Evolutionary conservation across 306 rosid genomes (phyloP).

Genomic region (Spatholobus suberectus): DNA sequence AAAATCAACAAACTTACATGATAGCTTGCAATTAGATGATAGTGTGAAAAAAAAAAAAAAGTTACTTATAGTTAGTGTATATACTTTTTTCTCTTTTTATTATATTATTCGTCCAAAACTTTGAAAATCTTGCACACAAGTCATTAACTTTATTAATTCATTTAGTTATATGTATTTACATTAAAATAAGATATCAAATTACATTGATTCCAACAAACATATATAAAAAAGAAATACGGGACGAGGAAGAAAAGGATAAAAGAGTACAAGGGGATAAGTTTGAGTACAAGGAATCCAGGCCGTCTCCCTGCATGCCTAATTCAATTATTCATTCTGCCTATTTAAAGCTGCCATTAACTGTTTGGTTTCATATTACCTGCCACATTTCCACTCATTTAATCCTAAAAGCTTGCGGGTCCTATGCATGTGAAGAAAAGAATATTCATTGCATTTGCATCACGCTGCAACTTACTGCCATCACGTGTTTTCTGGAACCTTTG

Average conservation of each 20-base stretch:
- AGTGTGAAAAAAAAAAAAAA: too few species aligned
- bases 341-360: not conserved
- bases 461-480: not conserved
- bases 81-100: too few species aligned
- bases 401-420: not conserved
- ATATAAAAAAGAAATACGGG: not conserved
- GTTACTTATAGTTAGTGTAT: too few species aligned
- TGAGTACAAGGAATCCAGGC: not conserved
- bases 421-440: conserved; percentile 8
- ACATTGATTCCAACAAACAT: not conserved
- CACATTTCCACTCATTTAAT: not conserved
- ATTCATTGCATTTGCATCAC: not conserved
- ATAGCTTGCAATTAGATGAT: too few species aligned
- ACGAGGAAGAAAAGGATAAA: not conserved
- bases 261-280: not conserved
- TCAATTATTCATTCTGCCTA: not conserved
- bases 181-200: not conserved
- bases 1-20: too few species aligned
- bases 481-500: not conserved
- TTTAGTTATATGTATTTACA: not conserved
- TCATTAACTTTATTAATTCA: not conserved
- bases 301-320: not conserved
- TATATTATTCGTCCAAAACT: not conserved
- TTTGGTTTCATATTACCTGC: not conserved
- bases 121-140: not conserved